phyloP scores from a whole-genome alignment of 805 yeast genomes.

The Tetrapisispora arboricola region DNA sequence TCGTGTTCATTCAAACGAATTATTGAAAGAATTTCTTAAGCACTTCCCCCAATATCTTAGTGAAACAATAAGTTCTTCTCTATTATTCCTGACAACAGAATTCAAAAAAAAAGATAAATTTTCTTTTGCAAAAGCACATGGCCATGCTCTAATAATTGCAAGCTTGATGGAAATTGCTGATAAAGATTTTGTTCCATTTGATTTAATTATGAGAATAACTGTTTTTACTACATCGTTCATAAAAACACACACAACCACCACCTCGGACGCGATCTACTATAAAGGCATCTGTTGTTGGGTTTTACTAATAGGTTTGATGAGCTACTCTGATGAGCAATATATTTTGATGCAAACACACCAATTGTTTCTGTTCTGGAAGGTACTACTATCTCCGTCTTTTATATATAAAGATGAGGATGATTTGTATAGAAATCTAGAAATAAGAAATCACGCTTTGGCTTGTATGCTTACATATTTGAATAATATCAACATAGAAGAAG shows the following conservation, averaged over 20 bases:
- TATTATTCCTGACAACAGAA: constrained; percentile 29
- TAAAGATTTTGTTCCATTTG: constrained; percentile 36
- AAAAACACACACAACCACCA: constrained; percentile 29
- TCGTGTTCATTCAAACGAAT: constrained; percentile 34
- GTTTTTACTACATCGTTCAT: constrained; percentile 36
- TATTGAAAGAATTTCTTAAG: constrained; percentile 26
- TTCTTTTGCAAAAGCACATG: constrained; percentile 30
- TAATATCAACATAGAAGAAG: constrained; percentile 31
- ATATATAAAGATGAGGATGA: constrained; percentile 31
- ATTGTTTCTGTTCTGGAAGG: constrained; percentile 54
- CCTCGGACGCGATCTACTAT: constrained; percentile 26
- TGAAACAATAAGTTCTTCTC: constrained; percentile 29
- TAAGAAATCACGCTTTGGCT: constrained; percentile 48
- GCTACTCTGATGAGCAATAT: constrained; percentile 42
- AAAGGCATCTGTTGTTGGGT: constrained; percentile 48
- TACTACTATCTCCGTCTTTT: constrained; percentile 41
- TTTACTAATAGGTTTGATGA: constrained; percentile 51
- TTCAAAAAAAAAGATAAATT: constrained; percentile 20
- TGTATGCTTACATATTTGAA: constrained; percentile 46
- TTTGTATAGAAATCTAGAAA: constrained; percentile 35
- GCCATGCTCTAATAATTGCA: constrained; percentile 32
- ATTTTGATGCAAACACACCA: constrained; percentile 49
- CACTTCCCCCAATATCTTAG: constrained; percentile 30
- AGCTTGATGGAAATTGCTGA: constrained; percentile 28
- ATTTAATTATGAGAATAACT: constrained; percentile 36